phyloP scores from a whole-genome alignment of 345 rosid species.

The sweet orange (Citrus sinensis) region DNA sequence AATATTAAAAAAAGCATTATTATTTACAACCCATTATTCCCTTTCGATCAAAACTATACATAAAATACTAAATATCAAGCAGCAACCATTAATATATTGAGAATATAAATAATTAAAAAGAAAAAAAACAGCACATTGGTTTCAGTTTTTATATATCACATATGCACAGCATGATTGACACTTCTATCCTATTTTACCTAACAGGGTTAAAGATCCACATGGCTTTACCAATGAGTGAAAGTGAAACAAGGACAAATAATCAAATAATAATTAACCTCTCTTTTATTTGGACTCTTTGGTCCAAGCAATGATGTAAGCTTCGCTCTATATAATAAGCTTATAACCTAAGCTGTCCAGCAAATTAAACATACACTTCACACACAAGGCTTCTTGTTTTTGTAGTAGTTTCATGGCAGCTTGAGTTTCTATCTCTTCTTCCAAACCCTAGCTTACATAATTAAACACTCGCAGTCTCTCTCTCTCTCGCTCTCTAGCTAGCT shows the following conservation, averaged over 20 bases:
- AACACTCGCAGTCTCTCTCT: neutral
- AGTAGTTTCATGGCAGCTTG: constrained; percentile 5
- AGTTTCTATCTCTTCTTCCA: neutral
- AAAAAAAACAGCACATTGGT: neutral
- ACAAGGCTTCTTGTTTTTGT: neutral
- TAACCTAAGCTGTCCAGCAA: neutral
- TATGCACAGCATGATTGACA: neutral
- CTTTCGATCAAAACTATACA: neutral
- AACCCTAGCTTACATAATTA: neutral
- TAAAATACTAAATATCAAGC: neutral
- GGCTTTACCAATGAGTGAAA: neutral
- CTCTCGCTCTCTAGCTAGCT: neutral
- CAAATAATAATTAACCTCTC: neutral
- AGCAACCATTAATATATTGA: neutral
- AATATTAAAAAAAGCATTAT: too few species aligned
- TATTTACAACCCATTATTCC: neutral
- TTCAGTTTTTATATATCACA: neutral
- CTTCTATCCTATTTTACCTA: neutral
- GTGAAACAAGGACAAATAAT: neutral
- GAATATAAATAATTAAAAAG: neutral
- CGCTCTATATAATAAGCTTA: constrained; percentile 17
- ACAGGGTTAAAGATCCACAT: neutral
- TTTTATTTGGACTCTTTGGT: neutral
- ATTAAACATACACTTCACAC: neutral
- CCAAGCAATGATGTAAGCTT: neutral